These are phyloP conservation scores for Cystobasidium sp. DNA, from an alignment of 1,284 basidiomycete genomes.

Conservation along the genomic window DNA sequence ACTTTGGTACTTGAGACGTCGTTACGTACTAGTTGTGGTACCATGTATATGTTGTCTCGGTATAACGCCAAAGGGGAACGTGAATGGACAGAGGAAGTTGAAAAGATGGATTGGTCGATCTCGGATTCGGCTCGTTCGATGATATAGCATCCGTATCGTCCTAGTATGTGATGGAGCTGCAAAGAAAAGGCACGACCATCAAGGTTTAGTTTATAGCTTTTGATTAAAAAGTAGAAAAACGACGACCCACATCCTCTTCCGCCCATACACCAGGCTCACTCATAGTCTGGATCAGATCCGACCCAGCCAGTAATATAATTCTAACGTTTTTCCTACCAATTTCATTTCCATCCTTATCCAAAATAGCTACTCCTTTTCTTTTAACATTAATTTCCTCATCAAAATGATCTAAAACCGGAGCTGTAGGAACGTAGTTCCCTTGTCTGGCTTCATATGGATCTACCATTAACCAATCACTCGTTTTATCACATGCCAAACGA, in stretches of 20 bases:
- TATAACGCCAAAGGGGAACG: constrained; percentile 51
- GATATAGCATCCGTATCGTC: constrained; percentile 90
- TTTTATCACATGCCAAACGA: constrained; percentile 50
- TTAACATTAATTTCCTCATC: constrained; percentile 53
- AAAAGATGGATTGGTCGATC: constrained; percentile 61
- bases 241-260: constrained; percentile 77
- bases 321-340: constrained; percentile 58
- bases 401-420: constrained; percentile 55
- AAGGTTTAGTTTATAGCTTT: too few species aligned
- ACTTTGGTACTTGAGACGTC: constrained; percentile 97
- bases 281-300: constrained; percentile 97
- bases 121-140: constrained; percentile 94
- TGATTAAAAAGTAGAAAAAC: not conserved
- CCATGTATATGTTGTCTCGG: constrained; percentile 85
- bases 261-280: constrained; percentile 99
- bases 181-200: not conserved
- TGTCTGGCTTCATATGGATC: constrained; percentile 55
- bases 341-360: constrained; percentile 42
- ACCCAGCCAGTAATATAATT: constrained; percentile 94
- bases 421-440: constrained; percentile 52
- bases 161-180: constrained; percentile 92
- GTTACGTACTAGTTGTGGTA: constrained; percentile 96
- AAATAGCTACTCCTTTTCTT: constrained; percentile 49
- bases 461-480: constrained; percentile 54
- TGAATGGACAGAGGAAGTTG: constrained; percentile 51